phyloP scores from a whole-genome alignment of 371 early-diverging fungal genomes.

The Saksenaea oblongispora region DNA sequence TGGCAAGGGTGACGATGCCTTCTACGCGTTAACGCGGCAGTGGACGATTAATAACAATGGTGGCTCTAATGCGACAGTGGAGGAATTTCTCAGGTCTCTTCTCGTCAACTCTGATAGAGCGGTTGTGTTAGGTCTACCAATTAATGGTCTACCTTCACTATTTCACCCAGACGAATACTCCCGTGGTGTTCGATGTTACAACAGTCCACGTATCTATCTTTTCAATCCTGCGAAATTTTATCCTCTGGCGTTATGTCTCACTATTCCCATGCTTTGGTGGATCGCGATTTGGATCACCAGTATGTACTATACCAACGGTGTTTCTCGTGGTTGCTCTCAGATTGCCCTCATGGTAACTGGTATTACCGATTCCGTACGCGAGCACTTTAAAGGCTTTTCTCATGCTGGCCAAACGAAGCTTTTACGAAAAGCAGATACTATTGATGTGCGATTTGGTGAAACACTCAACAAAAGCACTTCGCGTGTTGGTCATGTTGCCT shows the following conservation, averaged over 20 bases:
- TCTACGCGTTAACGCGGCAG: not conserved
- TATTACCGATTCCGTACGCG: not conserved
- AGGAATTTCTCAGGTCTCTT: not conserved
- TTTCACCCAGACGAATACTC: not conserved
- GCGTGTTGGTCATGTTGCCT: constrained; percentile 14
- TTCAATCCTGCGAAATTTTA: constrained; percentile 1
- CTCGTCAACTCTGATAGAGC: not conserved
- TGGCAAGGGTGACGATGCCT: not conserved
- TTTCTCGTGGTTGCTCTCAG: constrained; percentile 20
- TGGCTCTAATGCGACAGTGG: not conserved
- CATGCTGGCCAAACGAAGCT: constrained; percentile 10
- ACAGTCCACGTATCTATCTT: not conserved
- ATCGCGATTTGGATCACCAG: constrained; percentile 11
- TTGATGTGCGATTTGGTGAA: constrained; percentile 17
- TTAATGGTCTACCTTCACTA: not conserved
- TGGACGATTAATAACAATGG: not conserved
- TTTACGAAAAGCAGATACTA: constrained; percentile 6
- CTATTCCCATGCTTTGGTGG: constrained; percentile 16
- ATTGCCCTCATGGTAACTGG: constrained; percentile 16
- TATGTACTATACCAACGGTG: constrained; percentile 12
- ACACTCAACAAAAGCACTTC: not conserved
- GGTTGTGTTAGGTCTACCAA: not conserved
- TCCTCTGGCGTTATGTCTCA: not conserved
- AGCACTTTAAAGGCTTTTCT: constrained; percentile 11
- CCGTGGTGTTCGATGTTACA: not conserved